These are phyloP conservation scores for Aspergillus kassunensis DNA, from an alignment of 495 filamentous ascomycete species.

Conservation along the genomic window DNA sequence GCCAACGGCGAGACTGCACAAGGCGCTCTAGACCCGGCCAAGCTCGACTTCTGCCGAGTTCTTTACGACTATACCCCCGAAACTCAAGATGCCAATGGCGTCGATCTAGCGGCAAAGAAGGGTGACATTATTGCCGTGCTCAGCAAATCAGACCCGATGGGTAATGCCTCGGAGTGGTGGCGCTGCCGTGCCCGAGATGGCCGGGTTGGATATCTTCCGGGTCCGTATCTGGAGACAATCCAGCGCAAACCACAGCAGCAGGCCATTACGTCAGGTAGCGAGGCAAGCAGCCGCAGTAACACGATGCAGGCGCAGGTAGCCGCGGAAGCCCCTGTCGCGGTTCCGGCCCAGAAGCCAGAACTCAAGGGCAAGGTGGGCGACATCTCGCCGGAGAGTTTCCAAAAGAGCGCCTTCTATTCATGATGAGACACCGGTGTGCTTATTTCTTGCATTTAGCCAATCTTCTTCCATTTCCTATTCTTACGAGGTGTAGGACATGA, in stretches of 20 bases:
- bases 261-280: slow-evolving; percentile 43
- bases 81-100: slow-evolving; percentile 58
- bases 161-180: slow-evolving; percentile 96
- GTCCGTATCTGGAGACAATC: slow-evolving; percentile 82
- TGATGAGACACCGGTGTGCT: too few species aligned
- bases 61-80: slow-evolving; percentile 90
- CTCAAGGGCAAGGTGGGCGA: slow-evolving; percentile 51
- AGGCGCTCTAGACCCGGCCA: slow-evolving; percentile 67
- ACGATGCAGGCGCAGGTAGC: slow-evolving; percentile 52
- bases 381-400: slow-evolving; percentile 80
- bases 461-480: background rate
- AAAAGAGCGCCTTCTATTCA: slow-evolving; percentile 79
- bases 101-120: slow-evolving; percentile 90
- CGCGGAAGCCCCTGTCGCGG: slow-evolving; percentile 25
- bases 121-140: slow-evolving; percentile 94
- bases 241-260: slow-evolving; percentile 62
- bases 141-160: slow-evolving; percentile 86
- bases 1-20: slow-evolving; percentile 45
- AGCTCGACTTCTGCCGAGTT: slow-evolving; percentile 92
- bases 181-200: slow-evolving; percentile 89
- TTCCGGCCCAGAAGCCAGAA: slow-evolving; percentile 36
- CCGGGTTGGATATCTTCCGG: slow-evolving; percentile 83
- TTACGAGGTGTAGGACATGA: slow-evolving; percentile 1
- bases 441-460: too few species aligned
- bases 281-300: slow-evolving; percentile 50